Base-by-base conservation (phyloP, 2,329 filamentous ascomycete genomes). In the Cladosporium austrohemisphaericum region DNA sequence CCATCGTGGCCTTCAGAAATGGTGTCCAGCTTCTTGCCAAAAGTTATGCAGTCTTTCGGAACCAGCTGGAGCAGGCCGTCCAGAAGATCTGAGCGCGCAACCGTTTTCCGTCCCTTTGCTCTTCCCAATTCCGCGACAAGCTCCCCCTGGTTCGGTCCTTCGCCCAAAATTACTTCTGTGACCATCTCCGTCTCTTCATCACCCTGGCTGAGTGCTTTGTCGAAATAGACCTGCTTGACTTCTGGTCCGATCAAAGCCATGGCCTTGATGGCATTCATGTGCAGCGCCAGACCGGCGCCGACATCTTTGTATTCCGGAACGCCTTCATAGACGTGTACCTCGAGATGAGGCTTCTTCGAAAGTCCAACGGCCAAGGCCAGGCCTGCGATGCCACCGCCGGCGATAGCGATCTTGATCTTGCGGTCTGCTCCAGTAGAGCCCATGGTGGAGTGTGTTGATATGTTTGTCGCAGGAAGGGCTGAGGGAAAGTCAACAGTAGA, bases 181-280 rank as follows among this genome's bases (percentile, higher is more conserved):
- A 55, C 56, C 60, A 65, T 64, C 49, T 61, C 63, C 22, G 61
- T 50, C 22, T 62, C 60, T 38, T 62, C 64, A 2, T 73, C 65
- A 45, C 76, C 73, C 52, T 74, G 66, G 0, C 69, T 72, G 6
- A 78, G 63, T 1, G 74, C 75, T 51, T 72, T 71, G 29, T 71
- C 49, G 11, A 77, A 72, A 4, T 76, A 76, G 0, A 77, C 69
- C 18, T 71, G 71, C 35, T 78, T 58, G 16, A 65, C 56, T 45
- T 61, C 59, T 2, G 61, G 55, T 7, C 60, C 61, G 32, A 66
- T 64, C 8, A 65, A 56, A 1, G 58, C 73, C 36, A 80, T 60
- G 0, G 76, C 75, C 29, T 72, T 70, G 62, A 79, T 69, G 0
- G 76, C 76, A 58, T 79, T 79, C 1, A 76, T 75, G 2, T 76